Percentiles rank a stretch among this genome's conserved stretches.
Evolutionary conservation across 768 basidiomycete genomes (phyloP).

Genomic region (Rhodocollybia butyracea): DNA sequence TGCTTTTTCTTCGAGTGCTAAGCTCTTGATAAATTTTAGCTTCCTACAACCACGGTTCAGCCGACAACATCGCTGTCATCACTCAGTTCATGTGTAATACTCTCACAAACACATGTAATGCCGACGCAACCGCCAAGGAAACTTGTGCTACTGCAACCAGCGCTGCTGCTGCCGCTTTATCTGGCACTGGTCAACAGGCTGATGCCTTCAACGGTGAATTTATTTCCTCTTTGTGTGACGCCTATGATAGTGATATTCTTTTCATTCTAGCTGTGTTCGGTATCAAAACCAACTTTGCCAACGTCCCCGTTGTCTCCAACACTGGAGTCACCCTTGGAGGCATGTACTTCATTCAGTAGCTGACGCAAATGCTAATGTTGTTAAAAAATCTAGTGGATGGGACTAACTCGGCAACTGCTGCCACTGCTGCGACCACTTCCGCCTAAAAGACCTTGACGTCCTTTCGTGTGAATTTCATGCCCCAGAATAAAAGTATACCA

Average conservation of each 20-base stretch:
- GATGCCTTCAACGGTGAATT: constrained; percentile 55
- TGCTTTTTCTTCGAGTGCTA: neutral
- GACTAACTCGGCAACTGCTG: constrained; percentile 16
- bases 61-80: constrained; percentile 54
- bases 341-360: constrained; percentile 5
- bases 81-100: constrained; percentile 53
- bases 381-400: constrained; percentile 24
- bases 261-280: constrained; percentile 39
- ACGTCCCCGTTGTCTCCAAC: constrained; percentile 20
- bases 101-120: constrained; percentile 49
- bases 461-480: too few species aligned
- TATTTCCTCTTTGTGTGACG: too few species aligned
- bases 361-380: constrained; percentile 28
- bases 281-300: constrained; percentile 27
- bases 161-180: constrained; percentile 26
- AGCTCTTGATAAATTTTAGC: constrained; percentile 16
- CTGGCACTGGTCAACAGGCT: constrained; percentile 50
- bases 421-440: constrained; percentile 13
- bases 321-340: constrained; percentile 1
- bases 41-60: constrained; percentile 52
- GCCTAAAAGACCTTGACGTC: too few species aligned
- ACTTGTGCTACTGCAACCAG: constrained; percentile 41
- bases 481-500: too few species aligned
- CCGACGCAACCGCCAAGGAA: constrained; percentile 49
- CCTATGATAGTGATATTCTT: too few species aligned